phyloP scores from a whole-genome alignment of 208 protist genomes.

The Crithidia sp. region DNA sequence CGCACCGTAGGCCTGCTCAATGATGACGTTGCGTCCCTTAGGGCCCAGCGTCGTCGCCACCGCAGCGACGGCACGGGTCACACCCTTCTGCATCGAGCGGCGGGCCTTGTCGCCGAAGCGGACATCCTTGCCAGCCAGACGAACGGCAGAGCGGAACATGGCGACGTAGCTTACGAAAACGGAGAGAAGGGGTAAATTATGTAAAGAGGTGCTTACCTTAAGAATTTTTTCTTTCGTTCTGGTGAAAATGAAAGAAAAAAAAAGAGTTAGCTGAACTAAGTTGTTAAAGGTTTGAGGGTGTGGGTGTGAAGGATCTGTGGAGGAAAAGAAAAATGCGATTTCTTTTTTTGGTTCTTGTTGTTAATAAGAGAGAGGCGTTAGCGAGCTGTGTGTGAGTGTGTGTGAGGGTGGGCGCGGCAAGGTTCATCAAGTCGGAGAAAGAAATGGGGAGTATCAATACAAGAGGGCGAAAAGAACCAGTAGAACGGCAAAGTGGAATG shows the following conservation, averaged over 20 bases:
- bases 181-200: conserved; percentile 10
- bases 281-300: neutral
- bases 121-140: conserved; percentile 93
- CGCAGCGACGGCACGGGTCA: conserved; percentile 95
- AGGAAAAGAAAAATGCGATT: conserved; percentile 12
- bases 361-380: conserved; percentile 4
- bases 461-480: no score
- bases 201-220: conserved; percentile 10
- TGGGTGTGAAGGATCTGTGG: conserved; percentile 6
- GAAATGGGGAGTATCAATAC: neutral
- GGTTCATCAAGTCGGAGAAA: no score
- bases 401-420: neutral
- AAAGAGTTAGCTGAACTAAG: neutral
- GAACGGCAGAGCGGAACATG: conserved; percentile 64
- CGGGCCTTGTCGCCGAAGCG: conserved; percentile 94
- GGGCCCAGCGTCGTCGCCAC: conserved; percentile 98
- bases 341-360: neutral
- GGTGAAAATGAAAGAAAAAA: neutral
- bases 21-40: conserved; percentile 99
- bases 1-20: conserved; percentile 97
- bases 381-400: neutral
- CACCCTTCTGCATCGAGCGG: conserved; percentile 94
- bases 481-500: no score
- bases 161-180: neutral
- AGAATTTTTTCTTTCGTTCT: no score